Base-by-base conservation (phyloP, 306 rosid genomes). In the Luffa aegyptiaca region DNA sequence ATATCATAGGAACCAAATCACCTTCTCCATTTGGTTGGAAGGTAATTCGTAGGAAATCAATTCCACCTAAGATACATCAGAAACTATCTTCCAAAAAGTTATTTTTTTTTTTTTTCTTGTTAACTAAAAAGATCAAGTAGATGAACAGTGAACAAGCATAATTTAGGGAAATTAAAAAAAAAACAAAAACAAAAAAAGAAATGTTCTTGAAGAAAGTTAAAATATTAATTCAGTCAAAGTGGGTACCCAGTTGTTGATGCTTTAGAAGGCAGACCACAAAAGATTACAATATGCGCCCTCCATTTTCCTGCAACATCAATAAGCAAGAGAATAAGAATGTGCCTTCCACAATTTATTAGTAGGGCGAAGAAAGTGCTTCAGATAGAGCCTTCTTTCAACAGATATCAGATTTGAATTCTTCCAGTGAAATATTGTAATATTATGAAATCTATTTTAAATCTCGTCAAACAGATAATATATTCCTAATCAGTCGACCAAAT, bases 231-330 rank as follows among this genome's bases (percentile, higher is more conserved):
- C 46, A 73, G 78, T 73, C 78, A 73, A 73, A 33, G 62, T 73
- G 78, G 59, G 78, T 73, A 73, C 61, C 45, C 8, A 51, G 62
- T 49, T 51, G 62, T 33, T 69, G 78, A 51, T 73, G 57, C 78
- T 73, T 73, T 33, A 13, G 45, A 73, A 73, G 33, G 61, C 78
- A 73, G 45, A 49, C 45, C 78, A 16, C 39, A 73, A 48, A 45
- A 12, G 55, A 58, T 72, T 72, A 49, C 16, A 73, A 49, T 52
- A 73, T 73, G 45, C 62, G 78, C 78, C 78, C 62, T 73, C 56
- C 78, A 73, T 73, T 73, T 31, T 26, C 78, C 78, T 73, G 78
- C 78, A 49, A 33, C 26, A 26, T 73, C 33, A 73, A 73, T 73
- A 51, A 48, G 8, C 78, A 49, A 73, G 62, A 73, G 78, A 49